These are phyloP conservation scores for Arachis monticola DNA, from an alignment of 331 rosid genomes.

Conservation along the genomic window DNA sequence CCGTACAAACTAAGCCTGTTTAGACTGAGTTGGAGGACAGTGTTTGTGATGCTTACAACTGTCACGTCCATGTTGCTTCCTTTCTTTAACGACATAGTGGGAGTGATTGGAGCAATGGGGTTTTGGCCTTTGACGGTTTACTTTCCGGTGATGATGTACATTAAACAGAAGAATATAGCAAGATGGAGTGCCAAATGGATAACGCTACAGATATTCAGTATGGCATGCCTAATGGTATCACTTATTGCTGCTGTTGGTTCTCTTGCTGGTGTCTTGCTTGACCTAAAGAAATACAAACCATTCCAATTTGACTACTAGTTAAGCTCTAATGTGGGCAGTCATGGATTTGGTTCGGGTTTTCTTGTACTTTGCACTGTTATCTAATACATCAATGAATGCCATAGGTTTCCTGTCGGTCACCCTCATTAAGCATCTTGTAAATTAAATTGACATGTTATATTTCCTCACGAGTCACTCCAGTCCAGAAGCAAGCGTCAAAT, in stretches of 20 bases:
- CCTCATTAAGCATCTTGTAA: neutral
- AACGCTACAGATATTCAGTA: slow-evolving; percentile 43
- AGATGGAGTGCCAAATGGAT: slow-evolving; percentile 61
- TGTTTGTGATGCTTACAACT: slow-evolving; percentile 51
- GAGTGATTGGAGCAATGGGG: slow-evolving; percentile 59
- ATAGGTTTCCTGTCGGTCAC: neutral
- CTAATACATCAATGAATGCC: slow-evolving; percentile 13
- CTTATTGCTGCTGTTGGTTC: slow-evolving; percentile 58
- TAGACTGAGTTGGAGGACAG: slow-evolving; percentile 48
- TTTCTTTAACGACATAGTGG: slow-evolving; percentile 61
- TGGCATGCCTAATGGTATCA: slow-evolving; percentile 45
- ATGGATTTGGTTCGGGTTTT: slow-evolving; percentile 22
- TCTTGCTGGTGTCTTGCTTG: slow-evolving; percentile 49
- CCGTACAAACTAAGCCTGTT: slow-evolving; percentile 41
- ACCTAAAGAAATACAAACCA: slow-evolving; percentile 48
- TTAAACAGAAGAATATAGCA: slow-evolving; percentile 50
- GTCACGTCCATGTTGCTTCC: slow-evolving; percentile 58
- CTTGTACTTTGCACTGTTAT: slow-evolving; percentile 6
- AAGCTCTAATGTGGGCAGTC: slow-evolving; percentile 5
- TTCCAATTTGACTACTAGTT: slow-evolving; percentile 42
- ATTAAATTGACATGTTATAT: neutral
- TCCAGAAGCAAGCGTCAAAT: neutral
- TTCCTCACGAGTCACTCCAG: neutral
- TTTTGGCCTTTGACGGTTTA: slow-evolving; percentile 63
- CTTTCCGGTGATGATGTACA: slow-evolving; percentile 60